Base-by-base conservation (phyloP, 345 rosid genomes). In the Stellera chamaejasme region DNA sequence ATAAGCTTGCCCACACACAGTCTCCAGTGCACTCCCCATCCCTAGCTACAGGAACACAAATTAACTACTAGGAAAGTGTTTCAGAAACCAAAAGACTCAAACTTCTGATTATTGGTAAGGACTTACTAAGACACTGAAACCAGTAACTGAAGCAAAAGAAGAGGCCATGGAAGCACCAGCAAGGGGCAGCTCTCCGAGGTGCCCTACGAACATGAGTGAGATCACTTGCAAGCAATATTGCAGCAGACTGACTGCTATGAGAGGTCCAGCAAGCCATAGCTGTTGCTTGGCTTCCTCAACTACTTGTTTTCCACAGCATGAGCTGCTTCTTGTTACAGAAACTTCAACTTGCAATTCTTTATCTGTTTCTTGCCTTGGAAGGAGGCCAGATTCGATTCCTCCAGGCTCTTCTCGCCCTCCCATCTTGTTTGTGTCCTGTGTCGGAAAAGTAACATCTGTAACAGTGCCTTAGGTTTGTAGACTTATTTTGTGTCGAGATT, bases 11-110 rank as follows among this genome's bases (percentile, higher is more conserved):
- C 91, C 91, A 44, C 88, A 83, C 9, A 83, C 53, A 46, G 88
- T 83, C 58, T 81, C 88, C 72, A 82, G 54, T 7, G 88, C 96
- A 64, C 90, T 83, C 27, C 77, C 79, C 78, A 80, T 80, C 52
- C 95, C 87, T 55, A 79, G 46, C 87, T 83, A 55, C 10, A 52
- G 15, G n/a, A 6, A n/a, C 3, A 13, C 27, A 32, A 32, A 32
- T 32, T 32, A 32, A 32, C 39, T 32, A 32, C 39, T 32, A 32
- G 23, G 23, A 19, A 19, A 19, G 23, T 19, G 23, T 19, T 19
- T 19, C 23, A 19, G 23, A 19, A 19, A 19, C 23, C 23, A 42
- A 43, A 42, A 27, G 52, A 54, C 11, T 62, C 27, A 53, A 8
- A 10, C 7, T 41, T 55, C 8, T 46, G 26, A 46, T 36, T 57